Percentiles rank a stretch among this genome's conserved stretches.
Evolutionary conservation across 139 green algal genomes (phyloP).

Genomic region (Tetraselmis chui): DNA sequence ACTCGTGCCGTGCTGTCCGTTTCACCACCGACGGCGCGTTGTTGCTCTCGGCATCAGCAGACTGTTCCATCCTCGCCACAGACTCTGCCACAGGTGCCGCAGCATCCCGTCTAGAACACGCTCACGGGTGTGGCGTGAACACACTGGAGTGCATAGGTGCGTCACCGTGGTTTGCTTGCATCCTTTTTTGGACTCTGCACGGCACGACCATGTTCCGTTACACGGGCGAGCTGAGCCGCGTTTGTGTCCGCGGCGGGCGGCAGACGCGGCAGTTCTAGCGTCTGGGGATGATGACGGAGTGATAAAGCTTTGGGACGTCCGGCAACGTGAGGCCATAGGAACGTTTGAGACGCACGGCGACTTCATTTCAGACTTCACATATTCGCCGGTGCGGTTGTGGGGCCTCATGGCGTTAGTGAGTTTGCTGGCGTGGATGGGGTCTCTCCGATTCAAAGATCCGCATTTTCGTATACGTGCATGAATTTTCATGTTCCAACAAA

Average conservation of each 20-base stretch:
- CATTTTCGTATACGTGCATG: too few species aligned
- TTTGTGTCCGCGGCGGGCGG: neutral
- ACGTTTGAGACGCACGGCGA: constrained; percentile 63
- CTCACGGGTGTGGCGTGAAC: constrained; percentile 53
- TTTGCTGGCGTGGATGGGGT: too few species aligned
- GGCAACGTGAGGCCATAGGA: constrained; percentile 25
- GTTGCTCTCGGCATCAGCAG: constrained; percentile 23
- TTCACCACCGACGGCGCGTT: constrained; percentile 31
- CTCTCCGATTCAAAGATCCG: too few species aligned
- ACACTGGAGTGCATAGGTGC: constrained; percentile 34
- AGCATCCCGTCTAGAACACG: constrained; percentile 26
- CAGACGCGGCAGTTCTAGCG: constrained; percentile 27
- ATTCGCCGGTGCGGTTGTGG: too few species aligned
- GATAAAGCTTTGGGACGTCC: constrained; percentile 74
- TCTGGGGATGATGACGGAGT: constrained; percentile 71
- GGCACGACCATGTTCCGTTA: too few species aligned
- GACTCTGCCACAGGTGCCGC: constrained; percentile 37
- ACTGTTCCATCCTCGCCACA: constrained; percentile 31
- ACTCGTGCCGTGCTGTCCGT: constrained; percentile 45
- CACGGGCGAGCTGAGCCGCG: too few species aligned
- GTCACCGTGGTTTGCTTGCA: too few species aligned
- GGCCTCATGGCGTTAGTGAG: too few species aligned
- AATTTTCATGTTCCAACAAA: too few species aligned
- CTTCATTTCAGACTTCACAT: constrained; percentile 61
- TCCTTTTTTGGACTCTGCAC: too few species aligned